Evolutionary conservation across 257 asterid species (phyloP).

Genomic region (Jacaranda copaia): DNA sequence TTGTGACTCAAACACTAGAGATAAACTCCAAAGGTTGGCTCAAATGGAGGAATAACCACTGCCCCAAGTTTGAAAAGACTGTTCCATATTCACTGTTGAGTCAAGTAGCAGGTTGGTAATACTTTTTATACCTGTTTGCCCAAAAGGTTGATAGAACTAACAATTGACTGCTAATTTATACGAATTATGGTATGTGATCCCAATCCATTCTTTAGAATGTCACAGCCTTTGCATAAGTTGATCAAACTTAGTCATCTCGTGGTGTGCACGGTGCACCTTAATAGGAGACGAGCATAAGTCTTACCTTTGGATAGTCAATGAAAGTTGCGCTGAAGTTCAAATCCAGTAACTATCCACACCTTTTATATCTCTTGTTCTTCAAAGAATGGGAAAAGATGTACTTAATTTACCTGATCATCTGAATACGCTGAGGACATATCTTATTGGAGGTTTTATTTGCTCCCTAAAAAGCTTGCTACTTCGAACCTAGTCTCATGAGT

Average conservation of each 20-base stretch:
- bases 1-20: conserved; percentile 88
- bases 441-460: background rate
- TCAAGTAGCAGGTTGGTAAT: conserved; percentile 92
- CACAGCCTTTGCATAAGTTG: background rate
- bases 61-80: conserved; percentile 77
- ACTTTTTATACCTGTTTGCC: conserved; percentile 30
- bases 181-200: background rate
- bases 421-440: background rate
- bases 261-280: background rate
- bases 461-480: too few species aligned
- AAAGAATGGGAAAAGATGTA: background rate
- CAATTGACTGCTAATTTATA: too few species aligned
- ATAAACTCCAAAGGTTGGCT: conserved; percentile 81
- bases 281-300: background rate
- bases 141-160: too few species aligned
- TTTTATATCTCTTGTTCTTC: background rate
- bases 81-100: conserved; percentile 87
- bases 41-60: conserved; percentile 79
- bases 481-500: too few species aligned
- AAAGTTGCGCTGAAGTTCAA: background rate
- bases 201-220: conserved; percentile 4
- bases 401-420: conserved; percentile 6
- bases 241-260: too few species aligned
- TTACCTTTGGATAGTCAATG: background rate
- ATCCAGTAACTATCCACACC: background rate